Evolutionary conservation across 2,329 filamentous ascomycete genomes (phyloP), one percentile per base, ranked within the genome.

Genomic region (Phialocephala subalpina): DNA sequence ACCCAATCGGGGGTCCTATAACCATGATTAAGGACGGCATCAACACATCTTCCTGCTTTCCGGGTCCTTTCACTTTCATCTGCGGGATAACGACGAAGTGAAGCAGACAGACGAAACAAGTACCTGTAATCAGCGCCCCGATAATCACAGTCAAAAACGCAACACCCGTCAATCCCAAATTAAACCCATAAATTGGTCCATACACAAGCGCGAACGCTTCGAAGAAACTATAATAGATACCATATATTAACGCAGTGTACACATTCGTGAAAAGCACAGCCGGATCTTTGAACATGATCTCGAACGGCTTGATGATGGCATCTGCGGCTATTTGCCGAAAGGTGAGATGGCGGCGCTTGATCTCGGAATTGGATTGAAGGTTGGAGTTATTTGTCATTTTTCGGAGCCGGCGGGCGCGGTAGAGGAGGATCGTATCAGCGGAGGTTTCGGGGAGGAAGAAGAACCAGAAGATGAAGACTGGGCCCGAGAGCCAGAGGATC

Each of bases 131-230:
- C 1, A 29, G 3, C 29, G 83, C 86, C 8, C 83, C 80, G n/a
- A 89, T 81, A 38, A 87, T 77, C 71, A 89, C 81, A 69, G 82
- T 84, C 57, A 87, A 77, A 78, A 90, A 90, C 62, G 87, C 82
- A 16, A 89, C 80, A 22, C 87, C 86, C 63, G 84, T 77, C 66
- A 86, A 73, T 45, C 86, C 86, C 3, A 84, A 76, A 68, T 81
- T 84, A 82, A 90, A 88, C 73, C 77, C 74, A 76, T 90, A 90
- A 70, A 83, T 78, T 36, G 80, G 80, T 2, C 81, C 80, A 74
- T 87, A 90, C 67, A 90, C 86, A 22, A 88, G 78, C 9, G 87
- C 87, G 76, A 90, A 90, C n/a, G 83, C 83, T 73, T 90, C 87
- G 73, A 90, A 90, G 77, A 83, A 90, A 49, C 81, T 83, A 73